These are phyloP conservation scores for Colletotrichum graminicola DNA, from an alignment of 2,329 filamentous ascomycete species.

Conservation along the genomic window DNA sequence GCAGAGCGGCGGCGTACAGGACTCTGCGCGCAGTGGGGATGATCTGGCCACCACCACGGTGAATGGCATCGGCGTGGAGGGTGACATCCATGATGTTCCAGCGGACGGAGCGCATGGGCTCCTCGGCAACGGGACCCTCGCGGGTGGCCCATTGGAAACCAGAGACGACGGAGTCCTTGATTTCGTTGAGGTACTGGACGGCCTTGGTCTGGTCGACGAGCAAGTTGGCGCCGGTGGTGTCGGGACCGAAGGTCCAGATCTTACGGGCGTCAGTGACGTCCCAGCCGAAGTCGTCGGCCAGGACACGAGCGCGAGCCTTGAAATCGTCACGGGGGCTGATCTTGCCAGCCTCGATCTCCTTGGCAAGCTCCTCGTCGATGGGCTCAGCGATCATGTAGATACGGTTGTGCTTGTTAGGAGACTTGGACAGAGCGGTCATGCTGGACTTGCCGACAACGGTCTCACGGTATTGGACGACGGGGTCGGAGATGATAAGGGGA, in stretches of 20 bases:
- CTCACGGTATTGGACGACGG: constrained; percentile 99
- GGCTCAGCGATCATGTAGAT: constrained; percentile 95
- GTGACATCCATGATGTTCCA: constrained; percentile 99
- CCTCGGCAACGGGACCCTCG: constrained; percentile 97
- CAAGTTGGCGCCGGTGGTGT: constrained; percentile 98
- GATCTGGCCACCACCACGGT: constrained; percentile 99
- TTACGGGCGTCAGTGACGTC: constrained; percentile 99
- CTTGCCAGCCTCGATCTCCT: constrained; percentile 92
- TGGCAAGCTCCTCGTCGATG: constrained; percentile 89
- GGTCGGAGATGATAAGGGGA: constrained; percentile 96
- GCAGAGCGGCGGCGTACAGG: constrained; percentile 90
- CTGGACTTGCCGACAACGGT: constrained; percentile 86
- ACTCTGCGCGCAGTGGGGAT: constrained; percentile 99
- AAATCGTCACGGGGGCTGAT: constrained; percentile 97
- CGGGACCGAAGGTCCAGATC: constrained; percentile 99
- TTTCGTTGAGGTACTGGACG: constrained; percentile 99
- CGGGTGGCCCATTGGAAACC: constrained; percentile 99
- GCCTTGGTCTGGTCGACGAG: constrained; percentile 99
- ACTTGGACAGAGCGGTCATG: constrained; percentile 99
- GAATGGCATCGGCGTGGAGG: constrained; percentile 98
- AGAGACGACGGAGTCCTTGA: constrained; percentile 99
- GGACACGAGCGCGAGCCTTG: constrained; percentile 95
- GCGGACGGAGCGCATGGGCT: constrained; percentile 96
- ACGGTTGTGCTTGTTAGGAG: constrained; percentile 99
- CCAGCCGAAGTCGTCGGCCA: constrained; percentile 98